A percentile compares a stretch with the other conserved stretches of the same genome.
These are phyloP conservation scores for Umbellularia californica DNA, from an alignment of 164 flowering plant species.

Conservation along the genomic window DNA sequence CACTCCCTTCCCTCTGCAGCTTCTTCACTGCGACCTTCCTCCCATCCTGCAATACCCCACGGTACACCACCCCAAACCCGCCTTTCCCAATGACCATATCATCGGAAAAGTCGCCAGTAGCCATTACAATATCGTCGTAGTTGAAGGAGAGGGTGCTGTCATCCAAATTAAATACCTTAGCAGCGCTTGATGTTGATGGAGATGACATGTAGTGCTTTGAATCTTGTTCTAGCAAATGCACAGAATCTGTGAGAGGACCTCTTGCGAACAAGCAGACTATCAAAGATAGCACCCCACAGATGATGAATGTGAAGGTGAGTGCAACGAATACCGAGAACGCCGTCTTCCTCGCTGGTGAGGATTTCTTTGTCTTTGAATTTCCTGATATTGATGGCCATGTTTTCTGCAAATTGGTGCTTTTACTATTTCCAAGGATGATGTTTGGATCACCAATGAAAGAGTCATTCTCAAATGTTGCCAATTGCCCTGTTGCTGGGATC, in stretches of 20 bases:
- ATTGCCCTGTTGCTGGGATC: constrained; percentile 64
- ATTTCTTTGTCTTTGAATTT: background rate
- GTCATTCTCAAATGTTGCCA: constrained; percentile 64
- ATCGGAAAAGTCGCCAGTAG: constrained; percentile 66
- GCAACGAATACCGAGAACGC: constrained; percentile 28
- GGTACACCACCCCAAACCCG: constrained; percentile 77
- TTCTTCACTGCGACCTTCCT: constrained; percentile 80
- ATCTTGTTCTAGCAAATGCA: constrained; percentile 29
- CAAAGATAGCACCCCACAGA: constrained; percentile 30
- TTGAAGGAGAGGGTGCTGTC: constrained; percentile 63
- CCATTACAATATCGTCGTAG: constrained; percentile 59
- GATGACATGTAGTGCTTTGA: constrained; percentile 39
- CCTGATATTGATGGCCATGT: background rate
- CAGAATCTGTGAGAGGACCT: background rate
- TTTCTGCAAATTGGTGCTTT: background rate
- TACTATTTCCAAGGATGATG: constrained; percentile 10
- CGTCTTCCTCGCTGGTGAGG: background rate
- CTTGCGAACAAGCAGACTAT: constrained; percentile 4
- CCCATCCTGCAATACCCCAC: constrained; percentile 75
- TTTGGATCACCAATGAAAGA: constrained; percentile 72
- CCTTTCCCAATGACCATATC: constrained; percentile 67
- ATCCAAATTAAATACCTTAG: constrained; percentile 56
- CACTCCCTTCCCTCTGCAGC: constrained; percentile 69
- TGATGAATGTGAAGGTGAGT: constrained; percentile 27
- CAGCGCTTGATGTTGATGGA: constrained; percentile 43